phyloP scores from a whole-genome alignment of 106 monocot genomes.

The Apostasia shenzhenica region DNA sequence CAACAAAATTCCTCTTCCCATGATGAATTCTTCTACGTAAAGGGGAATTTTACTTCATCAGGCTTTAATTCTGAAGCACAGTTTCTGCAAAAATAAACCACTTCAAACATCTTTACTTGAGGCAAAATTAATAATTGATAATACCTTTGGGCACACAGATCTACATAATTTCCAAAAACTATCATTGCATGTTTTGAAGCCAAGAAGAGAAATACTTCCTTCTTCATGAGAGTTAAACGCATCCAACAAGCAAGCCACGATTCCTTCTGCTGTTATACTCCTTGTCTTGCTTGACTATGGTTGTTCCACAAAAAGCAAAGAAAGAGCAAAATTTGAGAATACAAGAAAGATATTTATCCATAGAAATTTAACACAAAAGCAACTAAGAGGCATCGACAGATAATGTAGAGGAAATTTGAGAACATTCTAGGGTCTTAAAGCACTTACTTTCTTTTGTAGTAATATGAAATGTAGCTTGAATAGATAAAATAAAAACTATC shows the following conservation, averaged over 20 bases:
- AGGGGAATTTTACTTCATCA: too few relatives aligned
- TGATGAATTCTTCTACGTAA: too few relatives aligned
- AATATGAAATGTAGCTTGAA: not conserved
- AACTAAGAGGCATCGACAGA: not conserved
- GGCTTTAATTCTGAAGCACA: too few relatives aligned
- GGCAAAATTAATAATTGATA: not conserved
- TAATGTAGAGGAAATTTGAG: not conserved
- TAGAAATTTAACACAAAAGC: not conserved
- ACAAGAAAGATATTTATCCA: not conserved
- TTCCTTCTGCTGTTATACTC: constrained; percentile 81
- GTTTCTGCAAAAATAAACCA: not conserved
- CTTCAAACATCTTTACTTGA: not conserved
- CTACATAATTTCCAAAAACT: not conserved
- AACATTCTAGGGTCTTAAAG: not conserved
- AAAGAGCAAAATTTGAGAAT: not conserved
- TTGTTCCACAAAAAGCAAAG: constrained; percentile 11
- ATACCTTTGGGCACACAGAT: not conserved
- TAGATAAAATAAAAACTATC: not conserved
- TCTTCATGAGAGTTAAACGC: constrained; percentile 63
- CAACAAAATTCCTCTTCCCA: too few relatives aligned
- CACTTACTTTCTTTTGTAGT: too few relatives aligned
- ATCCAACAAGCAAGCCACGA: constrained; percentile 89
- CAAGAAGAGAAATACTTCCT: constrained; percentile 30
- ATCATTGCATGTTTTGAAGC: too few relatives aligned
- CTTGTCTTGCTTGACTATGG: constrained; percentile 74